Evolutionary conservation across 2,329 filamentous ascomycete species (phyloP).

Genomic region (Thelonectria blattea): DNA sequence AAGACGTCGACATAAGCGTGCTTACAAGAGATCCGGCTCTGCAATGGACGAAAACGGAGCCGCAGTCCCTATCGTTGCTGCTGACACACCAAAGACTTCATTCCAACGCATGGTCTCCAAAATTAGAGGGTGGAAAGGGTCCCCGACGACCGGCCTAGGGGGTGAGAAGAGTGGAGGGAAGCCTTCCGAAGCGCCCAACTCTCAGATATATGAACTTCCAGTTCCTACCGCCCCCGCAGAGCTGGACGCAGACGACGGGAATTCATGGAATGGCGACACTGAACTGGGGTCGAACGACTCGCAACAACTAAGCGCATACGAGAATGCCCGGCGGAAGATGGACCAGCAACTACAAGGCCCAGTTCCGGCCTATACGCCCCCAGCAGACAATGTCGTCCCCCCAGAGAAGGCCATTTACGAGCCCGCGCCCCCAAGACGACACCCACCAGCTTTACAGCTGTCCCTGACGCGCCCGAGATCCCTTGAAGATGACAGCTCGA

Average conservation of each 20-base stretch:
- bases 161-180: conserved; percentile 33
- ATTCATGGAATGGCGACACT: conserved; percentile 47
- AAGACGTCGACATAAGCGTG: conserved; percentile 41
- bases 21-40: conserved; percentile 30
- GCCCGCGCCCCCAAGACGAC: conserved; percentile 26
- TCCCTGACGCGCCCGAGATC: conserved; percentile 29
- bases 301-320: conserved; percentile 54
- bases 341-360: conserved; percentile 58
- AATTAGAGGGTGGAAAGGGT: conserved; percentile 47
- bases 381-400: conserved; percentile 37
- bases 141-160: conserved; percentile 32
- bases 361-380: conserved; percentile 56
- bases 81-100: conserved; percentile 33
- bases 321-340: conserved; percentile 57
- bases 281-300: conserved; percentile 50
- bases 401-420: conserved; percentile 41
- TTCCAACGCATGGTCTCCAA: conserved; percentile 47
- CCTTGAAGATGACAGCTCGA: conserved; percentile 28
- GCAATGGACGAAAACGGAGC: conserved; percentile 45
- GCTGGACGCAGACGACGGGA: conserved; percentile 52
- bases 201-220: conserved; percentile 60
- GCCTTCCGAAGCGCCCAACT: conserved; percentile 46
- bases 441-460: conserved; percentile 23
- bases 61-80: conserved; percentile 42
- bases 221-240: conserved; percentile 55